Conservation (phyloP, 129 eudicot genomes). For the Heracleum sosnowskyi region DNA sequence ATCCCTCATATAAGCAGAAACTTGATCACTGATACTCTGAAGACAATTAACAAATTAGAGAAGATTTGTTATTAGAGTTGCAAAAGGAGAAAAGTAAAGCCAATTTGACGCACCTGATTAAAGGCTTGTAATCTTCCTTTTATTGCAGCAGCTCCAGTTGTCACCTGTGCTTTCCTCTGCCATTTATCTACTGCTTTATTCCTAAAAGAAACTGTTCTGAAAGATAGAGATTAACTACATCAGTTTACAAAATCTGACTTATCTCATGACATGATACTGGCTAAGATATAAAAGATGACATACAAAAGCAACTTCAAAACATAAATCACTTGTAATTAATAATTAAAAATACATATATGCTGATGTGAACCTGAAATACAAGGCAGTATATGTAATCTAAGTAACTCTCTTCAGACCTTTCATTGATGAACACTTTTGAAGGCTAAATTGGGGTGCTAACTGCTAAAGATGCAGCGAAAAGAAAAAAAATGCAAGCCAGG, state of each 20-base stretch:
- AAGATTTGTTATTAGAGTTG: not conserved
- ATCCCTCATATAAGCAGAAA: constrained; percentile 80
- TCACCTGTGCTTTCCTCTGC: constrained; percentile 83
- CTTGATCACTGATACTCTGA: constrained; percentile 87
- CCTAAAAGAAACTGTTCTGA: constrained; percentile 51
- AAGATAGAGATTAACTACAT: constrained; percentile 10
- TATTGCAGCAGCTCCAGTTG: constrained; percentile 72
- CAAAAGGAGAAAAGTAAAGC: constrained; percentile 6
- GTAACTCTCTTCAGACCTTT: not conserved
- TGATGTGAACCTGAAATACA: not conserved
- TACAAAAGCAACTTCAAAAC: not conserved
- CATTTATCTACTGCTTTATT: constrained; percentile 80
- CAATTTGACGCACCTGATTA: constrained; percentile 49
- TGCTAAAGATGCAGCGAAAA: no score
- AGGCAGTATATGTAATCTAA: not conserved
- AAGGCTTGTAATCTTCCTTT: constrained; percentile 68
- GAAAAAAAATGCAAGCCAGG: no score
- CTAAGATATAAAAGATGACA: not conserved
- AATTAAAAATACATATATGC: not conserved
- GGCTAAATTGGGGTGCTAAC: no score
- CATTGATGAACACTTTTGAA: no score
- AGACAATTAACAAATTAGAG: constrained; percentile 8
- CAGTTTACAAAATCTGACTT: not conserved
- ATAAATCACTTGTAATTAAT: not conserved
- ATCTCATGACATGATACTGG: not conserved